These are phyloP conservation scores for Paraglomus brasilianum DNA, from an alignment of 192 early-diverging fungal species.

Conservation along the genomic window DNA sequence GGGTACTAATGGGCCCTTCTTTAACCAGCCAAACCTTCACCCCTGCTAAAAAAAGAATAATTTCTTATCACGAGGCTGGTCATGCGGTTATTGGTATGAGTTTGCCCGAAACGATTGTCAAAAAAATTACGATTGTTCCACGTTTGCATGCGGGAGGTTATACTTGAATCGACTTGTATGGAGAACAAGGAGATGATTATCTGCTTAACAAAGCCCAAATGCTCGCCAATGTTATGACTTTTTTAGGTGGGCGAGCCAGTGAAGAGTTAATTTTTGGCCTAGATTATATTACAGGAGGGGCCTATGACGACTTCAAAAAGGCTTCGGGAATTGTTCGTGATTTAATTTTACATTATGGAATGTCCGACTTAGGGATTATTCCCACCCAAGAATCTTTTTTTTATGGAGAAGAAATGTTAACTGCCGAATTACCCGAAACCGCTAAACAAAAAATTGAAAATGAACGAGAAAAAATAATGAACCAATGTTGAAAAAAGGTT, in stretches of 20 bases:
- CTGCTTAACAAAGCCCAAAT: slow-evolving; percentile 3
- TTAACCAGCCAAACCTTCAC: slow-evolving; percentile 47
- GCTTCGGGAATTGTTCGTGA: slow-evolving; percentile 5
- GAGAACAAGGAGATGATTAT: slow-evolving; percentile 13
- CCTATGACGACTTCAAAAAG: slow-evolving; percentile 9
- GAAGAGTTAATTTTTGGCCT: slow-evolving; percentile 22
- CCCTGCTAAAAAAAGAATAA: slow-evolving; percentile 62
- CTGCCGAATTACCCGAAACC: background rate
- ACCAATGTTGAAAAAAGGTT: slow-evolving; percentile 20
- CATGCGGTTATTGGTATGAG: slow-evolving; percentile 65
- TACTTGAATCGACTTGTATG: background rate
- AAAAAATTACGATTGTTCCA: slow-evolving; percentile 23
- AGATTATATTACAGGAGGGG: slow-evolving; percentile 3
- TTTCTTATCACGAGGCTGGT: slow-evolving; percentile 88
- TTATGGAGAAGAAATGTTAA: slow-evolving; percentile 3
- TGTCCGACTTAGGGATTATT: slow-evolving; percentile 24
- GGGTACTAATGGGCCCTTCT: slow-evolving; percentile 73
- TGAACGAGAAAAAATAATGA: slow-evolving; percentile 12
- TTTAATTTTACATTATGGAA: slow-evolving; percentile 24
- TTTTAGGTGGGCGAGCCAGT: slow-evolving; percentile 7
- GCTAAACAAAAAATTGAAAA: slow-evolving; percentile 24
- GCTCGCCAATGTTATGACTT: slow-evolving; percentile 12
- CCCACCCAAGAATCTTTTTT: slow-evolving; percentile 20
- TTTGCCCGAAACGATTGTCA: slow-evolving; percentile 14
- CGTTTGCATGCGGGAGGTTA: background rate